Conservation (phyloP, 768 basidiomycete genomes). For the Mycena haematopus region DNA sequence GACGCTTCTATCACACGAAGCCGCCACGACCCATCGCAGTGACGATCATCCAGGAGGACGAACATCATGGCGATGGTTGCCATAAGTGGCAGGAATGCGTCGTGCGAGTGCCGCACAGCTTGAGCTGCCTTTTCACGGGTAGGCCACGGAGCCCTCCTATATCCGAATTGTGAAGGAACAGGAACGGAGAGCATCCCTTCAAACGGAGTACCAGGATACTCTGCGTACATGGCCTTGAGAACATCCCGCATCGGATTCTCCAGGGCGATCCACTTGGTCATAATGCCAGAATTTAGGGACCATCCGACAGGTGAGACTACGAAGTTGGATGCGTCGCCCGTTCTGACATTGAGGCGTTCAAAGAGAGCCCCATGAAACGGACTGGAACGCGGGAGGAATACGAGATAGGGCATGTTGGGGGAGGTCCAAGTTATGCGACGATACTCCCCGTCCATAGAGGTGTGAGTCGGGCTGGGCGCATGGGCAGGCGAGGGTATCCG, state of each 20-base stretch:
- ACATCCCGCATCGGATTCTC: conserved; percentile 1
- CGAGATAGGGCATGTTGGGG: background rate
- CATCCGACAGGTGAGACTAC: background rate
- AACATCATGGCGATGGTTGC: conserved; percentile 10
- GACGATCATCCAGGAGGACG: background rate
- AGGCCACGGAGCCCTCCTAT: background rate
- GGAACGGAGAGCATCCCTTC: background rate
- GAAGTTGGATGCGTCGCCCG: background rate
- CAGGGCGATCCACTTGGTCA: background rate
- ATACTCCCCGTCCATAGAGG: conserved; percentile 8
- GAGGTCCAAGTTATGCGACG: conserved; percentile 2
- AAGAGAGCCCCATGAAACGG: conserved; percentile 6
- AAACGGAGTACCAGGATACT: background rate
- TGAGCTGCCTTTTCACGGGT: background rate
- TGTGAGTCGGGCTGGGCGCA: conserved; percentile 8
- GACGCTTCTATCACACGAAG: background rate
- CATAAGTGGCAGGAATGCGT: conserved; percentile 6
- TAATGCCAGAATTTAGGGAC: background rate
- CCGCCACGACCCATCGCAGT: background rate
- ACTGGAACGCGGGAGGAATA: background rate
- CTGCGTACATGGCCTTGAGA: background rate
- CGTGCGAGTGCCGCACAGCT: background rate
- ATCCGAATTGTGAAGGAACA: conserved; percentile 4
- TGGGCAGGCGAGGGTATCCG: background rate
- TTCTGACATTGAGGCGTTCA: conserved; percentile 1